A percentile compares a stretch with the other conserved stretches of the same genome.
Evolutionary conservation across 257 asterid species (phyloP).

Genomic region (Thymus quinquecostatus): DNA sequence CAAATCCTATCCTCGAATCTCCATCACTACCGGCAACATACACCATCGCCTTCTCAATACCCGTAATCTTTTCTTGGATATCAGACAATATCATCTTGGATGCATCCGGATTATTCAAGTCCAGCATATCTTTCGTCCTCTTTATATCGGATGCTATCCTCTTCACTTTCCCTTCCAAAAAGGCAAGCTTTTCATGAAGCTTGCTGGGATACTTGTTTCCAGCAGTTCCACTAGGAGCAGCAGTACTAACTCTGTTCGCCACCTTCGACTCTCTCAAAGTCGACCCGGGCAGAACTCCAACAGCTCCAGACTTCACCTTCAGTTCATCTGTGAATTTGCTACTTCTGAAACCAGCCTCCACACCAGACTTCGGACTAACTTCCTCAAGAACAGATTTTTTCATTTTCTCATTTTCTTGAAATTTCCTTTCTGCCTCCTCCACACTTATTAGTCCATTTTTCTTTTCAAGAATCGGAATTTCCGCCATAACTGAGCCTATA

Average conservation of each 20-base stretch:
- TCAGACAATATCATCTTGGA: conserved; percentile 77
- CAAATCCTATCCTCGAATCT: conserved; percentile 38
- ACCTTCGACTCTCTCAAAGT: conserved; percentile 43
- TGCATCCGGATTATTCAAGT: conserved; percentile 72
- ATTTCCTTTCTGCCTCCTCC: conserved; percentile 11
- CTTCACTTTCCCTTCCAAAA: conserved; percentile 87
- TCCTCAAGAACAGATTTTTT: conserved; percentile 28
- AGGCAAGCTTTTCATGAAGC: conserved; percentile 86
- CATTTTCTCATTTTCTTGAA: conserved; percentile 27
- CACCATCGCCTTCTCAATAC: conserved; percentile 81
- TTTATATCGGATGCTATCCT: conserved; percentile 84
- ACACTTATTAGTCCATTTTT: no score
- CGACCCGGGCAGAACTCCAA: conserved; percentile 33
- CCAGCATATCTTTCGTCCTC: conserved; percentile 77
- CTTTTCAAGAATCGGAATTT: conserved; percentile 37
- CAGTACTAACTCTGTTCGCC: conserved; percentile 35
- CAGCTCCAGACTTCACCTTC: conserved; percentile 38
- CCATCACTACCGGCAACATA: conserved; percentile 45
- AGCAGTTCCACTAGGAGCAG: conserved; percentile 14
- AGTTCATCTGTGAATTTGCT: conserved; percentile 27
- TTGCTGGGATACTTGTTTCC: conserved; percentile 61
- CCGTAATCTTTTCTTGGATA: conserved; percentile 80
- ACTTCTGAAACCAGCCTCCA: conserved; percentile 30
- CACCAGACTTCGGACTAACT: conserved; percentile 15
- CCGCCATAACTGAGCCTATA: conserved; percentile 31